Base-by-base conservation (phyloP, 2,329 filamentous ascomycete species). In the Trichoderma pleuroti region DNA sequence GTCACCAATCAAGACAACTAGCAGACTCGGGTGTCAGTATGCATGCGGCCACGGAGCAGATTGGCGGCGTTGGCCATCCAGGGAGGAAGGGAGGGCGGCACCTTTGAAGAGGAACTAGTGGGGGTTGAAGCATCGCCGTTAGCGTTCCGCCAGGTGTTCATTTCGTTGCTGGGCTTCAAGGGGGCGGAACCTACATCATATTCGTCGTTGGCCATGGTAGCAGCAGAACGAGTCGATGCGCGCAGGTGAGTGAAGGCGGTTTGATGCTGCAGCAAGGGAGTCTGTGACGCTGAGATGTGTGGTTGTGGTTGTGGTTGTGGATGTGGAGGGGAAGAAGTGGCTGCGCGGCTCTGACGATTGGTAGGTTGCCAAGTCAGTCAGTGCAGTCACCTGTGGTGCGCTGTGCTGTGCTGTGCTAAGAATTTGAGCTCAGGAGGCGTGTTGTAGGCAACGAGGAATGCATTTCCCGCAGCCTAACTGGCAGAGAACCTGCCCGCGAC, bases 1-100 rank as follows among this genome's bases (percentile, higher is more conserved):
- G 86, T 99, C 96, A 90, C 96, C 96, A 82, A 99, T 99, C 83
- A 99, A 88, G 82, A 99, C 96, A 81, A 98, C 95, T 97, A 80
- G 74, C 74, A 72, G 72, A 71, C 74, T 66, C 16, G 61, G 61
- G 70, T 70, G 78, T 82, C 76, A 83, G 80, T 74, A 76, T 59
- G 36, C 46, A 70, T 63, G 71, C 71, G 76, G 67, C 70, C 63
- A 70, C 71, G 60, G 70, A 68, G 68, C 67, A 70, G 52, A 30
- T 32, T 65, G 61, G 68, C 52, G 61, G 8, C 28, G 62, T 42
- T 21, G 52, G 32, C 39, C 32, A 71, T 70, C 54, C 26, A 71
- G 67, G 70, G 73, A 72, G 70, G 73, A 65, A 78, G 74, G 78
- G 77, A 76, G 75, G 72, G 77, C 73, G 76, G 76, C 86, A 97